These are phyloP conservation scores for Coniochaeta sp. DNA, from an alignment of 2,329 filamentous ascomycete species.

Conservation along the genomic window DNA sequence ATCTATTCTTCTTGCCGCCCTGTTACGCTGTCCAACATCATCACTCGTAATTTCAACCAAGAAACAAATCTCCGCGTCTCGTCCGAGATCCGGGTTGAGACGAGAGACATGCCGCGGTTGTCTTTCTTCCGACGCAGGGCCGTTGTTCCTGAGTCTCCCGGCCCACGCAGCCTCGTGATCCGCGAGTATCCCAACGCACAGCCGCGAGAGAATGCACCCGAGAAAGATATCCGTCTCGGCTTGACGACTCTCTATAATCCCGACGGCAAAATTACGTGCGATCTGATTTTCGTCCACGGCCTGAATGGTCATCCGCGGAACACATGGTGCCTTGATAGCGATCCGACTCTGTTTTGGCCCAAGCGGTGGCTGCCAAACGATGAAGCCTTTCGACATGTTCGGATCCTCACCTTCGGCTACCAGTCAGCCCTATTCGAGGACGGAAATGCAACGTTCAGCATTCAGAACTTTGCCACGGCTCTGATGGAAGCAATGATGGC, in stretches of 20 bases:
- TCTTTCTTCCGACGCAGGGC: no score
- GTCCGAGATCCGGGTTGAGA: no score
- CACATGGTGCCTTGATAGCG: constrained; percentile 23
- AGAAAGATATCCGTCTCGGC: no score
- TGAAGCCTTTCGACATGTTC: constrained; percentile 19
- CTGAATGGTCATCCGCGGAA: constrained; percentile 25
- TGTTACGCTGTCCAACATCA: no score
- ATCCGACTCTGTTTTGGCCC: constrained; percentile 22
- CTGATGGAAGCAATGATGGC: constrained; percentile 14
- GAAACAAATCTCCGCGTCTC: no score
- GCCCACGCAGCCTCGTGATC: no score
- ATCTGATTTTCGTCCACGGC: constrained; percentile 30
- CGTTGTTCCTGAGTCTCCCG: no score
- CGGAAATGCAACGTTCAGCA: constrained; percentile 17
- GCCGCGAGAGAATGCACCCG: no score
- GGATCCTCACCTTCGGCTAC: constrained; percentile 25
- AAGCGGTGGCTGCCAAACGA: constrained; percentile 23
- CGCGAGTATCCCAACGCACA: no score
- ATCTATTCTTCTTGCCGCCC: no score
- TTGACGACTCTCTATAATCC: constrained; percentile 15
- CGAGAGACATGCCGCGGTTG: no score
- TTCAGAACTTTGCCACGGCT: constrained; percentile 22
- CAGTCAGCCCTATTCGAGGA: constrained; percentile 8
- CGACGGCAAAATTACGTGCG: constrained; percentile 6
- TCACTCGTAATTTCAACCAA: no score